These are phyloP conservation scores for Phytophthora meadii DNA, from an alignment of 352 stramenopile genomes.

Conservation along the genomic window DNA sequence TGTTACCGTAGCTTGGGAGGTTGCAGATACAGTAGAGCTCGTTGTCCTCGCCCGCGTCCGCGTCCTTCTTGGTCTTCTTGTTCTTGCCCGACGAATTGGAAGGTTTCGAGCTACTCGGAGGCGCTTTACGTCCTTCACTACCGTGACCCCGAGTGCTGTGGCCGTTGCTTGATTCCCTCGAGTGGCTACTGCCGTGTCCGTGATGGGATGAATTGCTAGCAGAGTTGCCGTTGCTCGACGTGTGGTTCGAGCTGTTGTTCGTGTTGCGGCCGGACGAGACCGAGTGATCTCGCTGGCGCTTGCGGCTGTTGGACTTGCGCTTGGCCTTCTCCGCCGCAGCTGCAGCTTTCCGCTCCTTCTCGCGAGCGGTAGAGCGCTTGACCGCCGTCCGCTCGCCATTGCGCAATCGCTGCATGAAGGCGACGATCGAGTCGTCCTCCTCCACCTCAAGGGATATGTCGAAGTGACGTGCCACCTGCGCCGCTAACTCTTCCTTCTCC, in stretches of 20 bases:
- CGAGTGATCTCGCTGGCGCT: constrained; percentile 70
- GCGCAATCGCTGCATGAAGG: constrained; percentile 85
- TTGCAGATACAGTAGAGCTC: constrained; percentile 91
- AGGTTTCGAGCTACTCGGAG: constrained; percentile 32
- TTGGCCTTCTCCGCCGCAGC: constrained; percentile 61
- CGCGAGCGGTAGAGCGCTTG: constrained; percentile 51
- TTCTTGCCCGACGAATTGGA: constrained; percentile 37
- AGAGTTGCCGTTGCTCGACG: constrained; percentile 27
- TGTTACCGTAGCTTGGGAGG: constrained; percentile 87
- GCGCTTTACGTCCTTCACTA: constrained; percentile 40
- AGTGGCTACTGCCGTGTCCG: constrained; percentile 21
- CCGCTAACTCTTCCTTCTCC: constrained; percentile 77
- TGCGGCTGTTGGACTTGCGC: constrained; percentile 78
- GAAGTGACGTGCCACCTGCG: constrained; percentile 83
- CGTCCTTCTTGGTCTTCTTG: constrained; percentile 75
- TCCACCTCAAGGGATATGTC: constrained; percentile 82
- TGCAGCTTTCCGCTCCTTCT: constrained; percentile 68
- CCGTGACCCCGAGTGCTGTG: constrained; percentile 24
- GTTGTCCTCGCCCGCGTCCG: constrained; percentile 81
- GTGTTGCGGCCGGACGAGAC: constrained; percentile 30
- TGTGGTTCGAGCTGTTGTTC: constrained; percentile 30
- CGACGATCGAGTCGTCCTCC: constrained; percentile 87
- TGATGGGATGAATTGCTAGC: constrained; percentile 21
- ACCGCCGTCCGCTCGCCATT: constrained; percentile 76
- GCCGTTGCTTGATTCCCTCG: constrained; percentile 22